phyloP scores from a whole-genome alignment of 768 basidiomycete species.

The Trametes gibbosa region DNA sequence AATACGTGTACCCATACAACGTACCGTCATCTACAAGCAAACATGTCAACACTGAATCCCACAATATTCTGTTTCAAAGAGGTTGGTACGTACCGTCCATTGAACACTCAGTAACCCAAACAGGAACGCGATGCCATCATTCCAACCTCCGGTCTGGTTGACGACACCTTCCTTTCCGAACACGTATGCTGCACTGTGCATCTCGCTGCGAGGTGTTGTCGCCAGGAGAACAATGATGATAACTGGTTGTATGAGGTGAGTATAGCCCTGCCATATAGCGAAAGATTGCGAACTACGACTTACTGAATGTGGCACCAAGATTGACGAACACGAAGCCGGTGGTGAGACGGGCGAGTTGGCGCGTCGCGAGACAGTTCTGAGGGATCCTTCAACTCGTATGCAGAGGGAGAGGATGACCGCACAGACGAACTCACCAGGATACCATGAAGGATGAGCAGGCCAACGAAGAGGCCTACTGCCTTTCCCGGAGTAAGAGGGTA shows the following conservation, averaged over 20 bases:
- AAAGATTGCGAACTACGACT: not conserved
- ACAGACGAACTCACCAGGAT: slow-evolving; percentile 44
- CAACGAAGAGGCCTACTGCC: slow-evolving; percentile 75
- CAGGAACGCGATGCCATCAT: slow-evolving; percentile 76
- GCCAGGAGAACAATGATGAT: slow-evolving; percentile 85
- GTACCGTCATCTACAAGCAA: slow-evolving; percentile 53
- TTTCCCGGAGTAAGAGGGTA: slow-evolving; percentile 66
- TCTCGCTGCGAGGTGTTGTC: slow-evolving; percentile 66
- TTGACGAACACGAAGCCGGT: slow-evolving; percentile 84
- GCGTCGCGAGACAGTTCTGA: slow-evolving; percentile 71
- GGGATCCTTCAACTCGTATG: not conserved
- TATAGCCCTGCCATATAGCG: not conserved
- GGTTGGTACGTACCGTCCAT: slow-evolving; percentile 62
- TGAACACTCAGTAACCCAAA: slow-evolving; percentile 85
- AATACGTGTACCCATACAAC: too few relatives aligned
- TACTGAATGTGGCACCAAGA: slow-evolving; percentile 58
- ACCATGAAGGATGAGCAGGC: slow-evolving; percentile 76
- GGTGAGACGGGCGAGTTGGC: slow-evolving; percentile 71
- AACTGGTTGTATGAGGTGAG: slow-evolving; percentile 39
- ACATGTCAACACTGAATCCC: not conserved
- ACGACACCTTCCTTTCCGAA: slow-evolving; percentile 73
- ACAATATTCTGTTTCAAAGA: not conserved
- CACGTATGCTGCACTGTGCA: slow-evolving; percentile 79
- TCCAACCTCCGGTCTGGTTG: slow-evolving; percentile 81
- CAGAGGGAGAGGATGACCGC: not conserved